phyloP scores from a whole-genome alignment of 2,329 filamentous ascomycete species.

The Diplodia mutila region DNA sequence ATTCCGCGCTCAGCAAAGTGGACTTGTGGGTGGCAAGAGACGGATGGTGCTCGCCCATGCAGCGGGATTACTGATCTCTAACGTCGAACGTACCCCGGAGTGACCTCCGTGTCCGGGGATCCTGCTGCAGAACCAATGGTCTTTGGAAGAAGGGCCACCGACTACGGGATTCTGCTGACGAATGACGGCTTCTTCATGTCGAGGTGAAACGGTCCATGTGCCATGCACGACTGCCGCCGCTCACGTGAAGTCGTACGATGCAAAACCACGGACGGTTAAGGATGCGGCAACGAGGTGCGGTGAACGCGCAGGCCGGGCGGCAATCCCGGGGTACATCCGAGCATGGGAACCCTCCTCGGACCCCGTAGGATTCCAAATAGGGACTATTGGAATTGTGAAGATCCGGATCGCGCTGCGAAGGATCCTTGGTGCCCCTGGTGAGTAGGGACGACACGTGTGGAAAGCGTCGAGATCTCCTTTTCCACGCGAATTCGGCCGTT shows the following conservation, averaged over 20 bases:
- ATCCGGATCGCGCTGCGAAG: background rate
- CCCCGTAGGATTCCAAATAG: background rate
- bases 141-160: background rate
- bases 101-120: background rate
- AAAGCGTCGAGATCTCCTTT: constrained; percentile 9
- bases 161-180: background rate
- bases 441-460: background rate
- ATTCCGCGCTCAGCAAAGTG: background rate
- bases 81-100: background rate
- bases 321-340: constrained; percentile 14
- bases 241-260: constrained; percentile 16
- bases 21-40: background rate
- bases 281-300: constrained; percentile 10
- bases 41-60: background rate
- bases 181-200: background rate
- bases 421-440: background rate
- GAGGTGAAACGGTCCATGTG: background rate
- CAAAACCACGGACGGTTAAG: background rate
- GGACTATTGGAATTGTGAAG: background rate
- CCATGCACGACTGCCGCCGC: background rate
- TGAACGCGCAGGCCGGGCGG: background rate
- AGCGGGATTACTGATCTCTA: constrained; percentile 8
- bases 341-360: background rate
- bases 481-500: constrained; percentile 19
- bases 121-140: background rate